A percentile compares a stretch with the other conserved stretches of the same genome.
Conservation (phyloP, 2,329 filamentous ascomycete species). For the Zymoseptoria tritici region DNA sequence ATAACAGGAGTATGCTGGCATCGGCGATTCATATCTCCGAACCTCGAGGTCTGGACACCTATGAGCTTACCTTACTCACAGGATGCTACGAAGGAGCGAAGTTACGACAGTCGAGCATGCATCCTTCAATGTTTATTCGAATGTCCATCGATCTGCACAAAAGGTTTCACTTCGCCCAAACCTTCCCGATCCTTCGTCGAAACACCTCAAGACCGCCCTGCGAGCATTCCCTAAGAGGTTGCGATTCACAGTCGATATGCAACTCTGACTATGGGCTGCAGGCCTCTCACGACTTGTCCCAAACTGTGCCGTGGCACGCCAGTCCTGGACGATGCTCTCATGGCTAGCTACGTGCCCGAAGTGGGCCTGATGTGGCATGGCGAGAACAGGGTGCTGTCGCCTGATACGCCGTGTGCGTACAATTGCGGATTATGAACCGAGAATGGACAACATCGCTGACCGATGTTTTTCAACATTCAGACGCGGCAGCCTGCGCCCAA, state of each 20-base stretch:
- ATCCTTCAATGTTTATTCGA: background rate
- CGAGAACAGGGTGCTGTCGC: background rate
- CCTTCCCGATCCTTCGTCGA: background rate
- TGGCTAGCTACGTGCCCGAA: background rate
- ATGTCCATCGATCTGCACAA: background rate
- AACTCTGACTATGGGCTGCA: background rate
- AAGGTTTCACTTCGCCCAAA: background rate
- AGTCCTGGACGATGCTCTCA: background rate
- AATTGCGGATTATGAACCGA: background rate
- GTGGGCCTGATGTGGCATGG: background rate
- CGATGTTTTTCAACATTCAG: background rate
- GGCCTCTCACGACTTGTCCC: background rate
- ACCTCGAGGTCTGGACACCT: background rate
- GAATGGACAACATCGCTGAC: background rate
- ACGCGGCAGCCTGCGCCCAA: background rate
- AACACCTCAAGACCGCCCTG: background rate
- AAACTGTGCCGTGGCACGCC: background rate
- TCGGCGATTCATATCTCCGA: too few relatives aligned
- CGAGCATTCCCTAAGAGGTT: background rate
- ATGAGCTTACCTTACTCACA: background rate
- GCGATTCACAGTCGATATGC: background rate
- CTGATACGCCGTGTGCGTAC: background rate
- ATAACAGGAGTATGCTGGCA: background rate
- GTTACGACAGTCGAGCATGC: background rate
- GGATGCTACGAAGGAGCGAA: background rate